Base-by-base conservation (phyloP, 345 rosid genomes). In the Euclidium syriacum region DNA sequence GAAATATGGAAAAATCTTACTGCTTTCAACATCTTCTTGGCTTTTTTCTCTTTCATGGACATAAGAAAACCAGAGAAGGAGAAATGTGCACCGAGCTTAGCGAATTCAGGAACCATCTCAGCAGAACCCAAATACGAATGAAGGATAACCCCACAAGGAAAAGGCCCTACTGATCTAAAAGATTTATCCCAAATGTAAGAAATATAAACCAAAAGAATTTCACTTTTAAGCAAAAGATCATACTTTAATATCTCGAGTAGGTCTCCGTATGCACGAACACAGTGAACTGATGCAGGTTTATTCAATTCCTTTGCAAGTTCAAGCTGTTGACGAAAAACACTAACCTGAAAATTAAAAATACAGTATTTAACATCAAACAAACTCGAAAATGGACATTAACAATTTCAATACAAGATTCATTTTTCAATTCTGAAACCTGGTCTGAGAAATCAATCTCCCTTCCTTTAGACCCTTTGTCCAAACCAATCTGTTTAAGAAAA, bases 41-140 rank as follows among this genome's bases (percentile, higher is more conserved):
- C 95, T 70, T 85, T 94, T 54, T 78, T 78, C 44, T 48, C 75
- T 67, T 81, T 87, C 95, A 90, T 76, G 42, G 86, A 69, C 96
- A 90, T 83, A 9, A 85, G 79, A 70, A 78, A 90, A 47, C 97
- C 97, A 16, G 99, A 94, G 67, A 94, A 84, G 18, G 97, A 94
- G 77, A 94, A 94, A 62, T 90, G 85, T 15, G 92, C 97, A 66
- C 99, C 95, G 22, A 85, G 85, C 73, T 83, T 85, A 9, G 91
- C 82, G 38, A 90, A 78, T 65, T 87, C 96, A 76, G 96, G 88
- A 73, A 94, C 97, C 97, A 94, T 90, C 85, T 85, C 96, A 34
- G 95, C 87, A 9, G 97, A 83, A 39, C 97, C 97, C 30, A 83
- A 70, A 78, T 77, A 94, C 11, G 97, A 87, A 67, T 90, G 96